Evolutionary conservation across 352 stramenopile species (phyloP).

Genomic region (Pilasporangium apinafurcum): DNA sequence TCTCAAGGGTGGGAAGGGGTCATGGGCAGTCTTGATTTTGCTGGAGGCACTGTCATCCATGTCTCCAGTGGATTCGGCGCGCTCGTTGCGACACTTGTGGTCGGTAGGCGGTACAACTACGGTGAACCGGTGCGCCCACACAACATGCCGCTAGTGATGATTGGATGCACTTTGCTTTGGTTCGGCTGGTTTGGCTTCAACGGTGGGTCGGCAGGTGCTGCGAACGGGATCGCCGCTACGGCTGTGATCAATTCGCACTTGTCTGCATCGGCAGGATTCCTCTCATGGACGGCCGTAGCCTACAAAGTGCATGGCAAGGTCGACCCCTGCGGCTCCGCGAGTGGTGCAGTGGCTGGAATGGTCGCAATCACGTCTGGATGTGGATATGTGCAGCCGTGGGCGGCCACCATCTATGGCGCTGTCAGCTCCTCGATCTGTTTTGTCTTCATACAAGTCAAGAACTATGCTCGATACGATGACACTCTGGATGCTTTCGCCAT

Average conservation of each 20-base stretch:
- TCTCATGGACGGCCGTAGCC: constrained; percentile 15
- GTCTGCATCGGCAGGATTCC: constrained; percentile 8
- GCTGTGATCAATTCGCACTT: constrained; percentile 27
- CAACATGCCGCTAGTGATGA: constrained; percentile 35
- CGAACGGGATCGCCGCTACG: constrained; percentile 13
- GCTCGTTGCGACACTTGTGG: constrained; percentile 16
- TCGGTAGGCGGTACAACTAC: constrained; percentile 20
- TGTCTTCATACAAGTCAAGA: constrained; percentile 11
- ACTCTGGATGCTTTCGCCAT: constrained; percentile 24
- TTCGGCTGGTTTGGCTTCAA: constrained; percentile 37
- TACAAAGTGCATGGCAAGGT: constrained; percentile 10
- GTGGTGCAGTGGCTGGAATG: constrained; percentile 14
- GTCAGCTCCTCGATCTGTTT: constrained; percentile 6
- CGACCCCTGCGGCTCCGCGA: constrained; percentile 11
- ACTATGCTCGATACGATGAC: constrained; percentile 17
- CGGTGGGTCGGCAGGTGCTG: constrained; percentile 9
- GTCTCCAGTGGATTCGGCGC: constrained; percentile 24
- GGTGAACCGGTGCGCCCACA: constrained; percentile 13
- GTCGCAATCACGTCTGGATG: constrained; percentile 19
- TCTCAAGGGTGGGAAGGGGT: constrained; percentile 11
- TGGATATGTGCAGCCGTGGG: constrained; percentile 17
- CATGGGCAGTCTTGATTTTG: constrained; percentile 25
- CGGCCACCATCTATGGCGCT: constrained; percentile 19
- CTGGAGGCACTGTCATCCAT: constrained; percentile 37
- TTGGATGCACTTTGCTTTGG: constrained; percentile 22